Percentiles rank a stretch among this genome's conserved stretches.
Evolutionary conservation across 2,329 filamentous ascomycete species (phyloP).

Genomic region (Sclerotinia subarctica): DNA sequence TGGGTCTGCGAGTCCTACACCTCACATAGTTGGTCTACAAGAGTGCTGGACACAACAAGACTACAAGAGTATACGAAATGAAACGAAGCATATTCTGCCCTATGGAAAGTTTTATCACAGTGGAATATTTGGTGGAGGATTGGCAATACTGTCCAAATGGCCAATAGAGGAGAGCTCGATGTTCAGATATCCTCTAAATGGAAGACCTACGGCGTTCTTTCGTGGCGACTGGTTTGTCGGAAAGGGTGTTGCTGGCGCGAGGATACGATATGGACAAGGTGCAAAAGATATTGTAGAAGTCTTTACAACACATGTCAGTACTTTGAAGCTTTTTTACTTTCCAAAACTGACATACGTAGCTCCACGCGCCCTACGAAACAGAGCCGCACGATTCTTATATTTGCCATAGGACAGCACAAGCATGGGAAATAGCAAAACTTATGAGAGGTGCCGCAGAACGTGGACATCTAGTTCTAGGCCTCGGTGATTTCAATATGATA

Average conservation of each 20-base stretch:
- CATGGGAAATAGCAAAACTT: constrained; percentile 91
- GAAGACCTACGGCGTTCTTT: constrained; percentile 88
- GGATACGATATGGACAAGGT: constrained; percentile 66
- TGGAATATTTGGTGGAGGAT: constrained; percentile 83
- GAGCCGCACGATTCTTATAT: constrained; percentile 80
- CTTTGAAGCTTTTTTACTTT: neutral
- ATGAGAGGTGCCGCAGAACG: constrained; percentile 76
- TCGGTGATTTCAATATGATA: constrained; percentile 98
- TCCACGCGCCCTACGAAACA: constrained; percentile 83
- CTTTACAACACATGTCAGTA: constrained; percentile 80
- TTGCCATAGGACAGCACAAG: constrained; percentile 86
- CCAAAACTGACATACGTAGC: constrained; percentile 46
- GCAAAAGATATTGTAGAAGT: constrained; percentile 73
- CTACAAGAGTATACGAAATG: constrained; percentile 72
- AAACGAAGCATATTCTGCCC: constrained; percentile 72
- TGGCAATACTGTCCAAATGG: constrained; percentile 88
- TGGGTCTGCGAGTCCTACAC: constrained; percentile 61
- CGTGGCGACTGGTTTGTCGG: constrained; percentile 95
- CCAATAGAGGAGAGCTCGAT: constrained; percentile 88
- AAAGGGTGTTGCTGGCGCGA: constrained; percentile 84
- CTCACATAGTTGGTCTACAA: constrained; percentile 88
- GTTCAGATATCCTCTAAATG: constrained; percentile 85
- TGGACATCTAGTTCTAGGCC: constrained; percentile 77
- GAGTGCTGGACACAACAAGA: constrained; percentile 91
- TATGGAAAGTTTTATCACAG: constrained; percentile 91